Evolutionary conservation across 495 filamentous ascomycete genomes (phyloP).

Genomic region (Annulohypoxylon stygium): DNA sequence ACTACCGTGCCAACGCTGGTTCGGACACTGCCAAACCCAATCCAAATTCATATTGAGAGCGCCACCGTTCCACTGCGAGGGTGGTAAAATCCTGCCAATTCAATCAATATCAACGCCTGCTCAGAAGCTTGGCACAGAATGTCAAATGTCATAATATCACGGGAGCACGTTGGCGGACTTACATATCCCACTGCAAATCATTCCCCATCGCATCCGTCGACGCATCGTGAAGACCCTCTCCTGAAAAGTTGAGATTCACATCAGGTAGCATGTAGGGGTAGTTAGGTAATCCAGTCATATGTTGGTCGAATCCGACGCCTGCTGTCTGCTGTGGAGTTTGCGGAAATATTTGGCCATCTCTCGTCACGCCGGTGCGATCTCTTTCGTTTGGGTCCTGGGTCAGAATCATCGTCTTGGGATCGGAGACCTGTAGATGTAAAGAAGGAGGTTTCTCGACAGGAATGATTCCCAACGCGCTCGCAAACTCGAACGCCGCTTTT

Average conservation of each 20-base stretch:
- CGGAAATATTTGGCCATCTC: conserved; percentile 4
- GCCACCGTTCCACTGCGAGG: conserved; percentile 40
- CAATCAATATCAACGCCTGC: conserved; percentile 2
- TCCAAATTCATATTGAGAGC: conserved; percentile 43
- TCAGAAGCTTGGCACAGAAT: neutral
- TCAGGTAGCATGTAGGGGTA: conserved; percentile 12
- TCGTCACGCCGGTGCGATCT: neutral
- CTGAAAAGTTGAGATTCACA: conserved; percentile 27
- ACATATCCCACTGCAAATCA: conserved; percentile 45
- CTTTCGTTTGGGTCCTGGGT: neutral
- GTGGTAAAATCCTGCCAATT: conserved; percentile 38
- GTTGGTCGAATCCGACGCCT: conserved; percentile 13
- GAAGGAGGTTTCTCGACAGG: conserved; percentile 21
- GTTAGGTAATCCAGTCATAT: conserved; percentile 15
- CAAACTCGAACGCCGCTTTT: conserved; percentile 43
- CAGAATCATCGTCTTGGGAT: neutral
- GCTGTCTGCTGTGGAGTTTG: neutral
- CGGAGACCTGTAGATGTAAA: conserved; percentile 14
- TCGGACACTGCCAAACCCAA: conserved; percentile 44
- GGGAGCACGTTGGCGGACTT: conserved; percentile 11
- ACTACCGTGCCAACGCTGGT: conserved; percentile 42
- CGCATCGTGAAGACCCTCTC: neutral
- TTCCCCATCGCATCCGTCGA: conserved; percentile 21
- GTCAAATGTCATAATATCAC: neutral
- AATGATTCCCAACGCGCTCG: conserved; percentile 33